Percentiles rank a stretch among this genome's conserved stretches.
Evolutionary conservation across 108 stramenopile species (phyloP).

Genomic region (Tribonema minus): DNA sequence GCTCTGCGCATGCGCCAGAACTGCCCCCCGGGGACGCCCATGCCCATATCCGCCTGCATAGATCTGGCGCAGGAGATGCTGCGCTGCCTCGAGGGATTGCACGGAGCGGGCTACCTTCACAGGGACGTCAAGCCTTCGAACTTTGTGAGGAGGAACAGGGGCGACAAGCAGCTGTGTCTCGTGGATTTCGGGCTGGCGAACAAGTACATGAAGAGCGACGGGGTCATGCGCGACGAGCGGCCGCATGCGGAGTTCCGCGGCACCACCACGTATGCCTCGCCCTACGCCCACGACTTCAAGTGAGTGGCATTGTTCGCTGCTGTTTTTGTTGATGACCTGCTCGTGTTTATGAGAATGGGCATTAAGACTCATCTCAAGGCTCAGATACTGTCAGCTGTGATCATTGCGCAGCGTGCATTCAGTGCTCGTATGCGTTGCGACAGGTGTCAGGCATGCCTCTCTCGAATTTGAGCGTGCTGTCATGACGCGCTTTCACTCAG

Average conservation of each 20-base stretch:
- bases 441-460: background rate
- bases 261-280: conserved; percentile 46
- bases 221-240: conserved; percentile 26
- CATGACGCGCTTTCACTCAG: background rate
- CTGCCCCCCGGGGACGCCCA: background rate
- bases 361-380: too few species aligned
- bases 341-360: too few species aligned
- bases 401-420: too few species aligned
- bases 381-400: too few species aligned
- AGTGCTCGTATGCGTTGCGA: too few species aligned
- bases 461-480: background rate
- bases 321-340: background rate
- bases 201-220: conserved; percentile 8
- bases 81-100: conserved; percentile 39
- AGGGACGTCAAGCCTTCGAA: conserved; percentile 52
- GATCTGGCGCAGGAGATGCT: conserved; percentile 35
- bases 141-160: conserved; percentile 38
- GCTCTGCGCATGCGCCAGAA: background rate
- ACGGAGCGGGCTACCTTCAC: conserved; percentile 43
- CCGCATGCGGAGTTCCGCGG: conserved; percentile 45
- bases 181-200: conserved; percentile 51
- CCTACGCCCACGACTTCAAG: conserved; percentile 4
- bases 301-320: background rate
- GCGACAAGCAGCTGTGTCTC: conserved; percentile 39
- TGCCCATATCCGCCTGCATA: background rate